phyloP scores from a whole-genome alignment of 2,329 filamentous ascomycete genomes.

The Trichoderma arundinaceum region DNA sequence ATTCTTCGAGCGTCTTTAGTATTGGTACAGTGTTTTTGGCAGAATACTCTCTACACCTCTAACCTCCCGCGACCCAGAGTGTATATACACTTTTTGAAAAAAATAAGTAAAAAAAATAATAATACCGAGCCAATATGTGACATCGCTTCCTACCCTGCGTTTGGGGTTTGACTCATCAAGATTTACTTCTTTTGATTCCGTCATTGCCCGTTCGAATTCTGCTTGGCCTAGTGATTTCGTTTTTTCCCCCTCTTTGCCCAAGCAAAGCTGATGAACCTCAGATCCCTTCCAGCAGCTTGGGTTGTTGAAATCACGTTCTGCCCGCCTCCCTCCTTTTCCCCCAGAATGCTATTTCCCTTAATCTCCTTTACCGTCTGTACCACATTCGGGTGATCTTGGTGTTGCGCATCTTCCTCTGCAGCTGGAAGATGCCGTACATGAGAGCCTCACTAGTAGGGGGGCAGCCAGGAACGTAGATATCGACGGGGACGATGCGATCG shows the following conservation, averaged over 20 bases:
- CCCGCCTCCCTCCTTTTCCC: not conserved
- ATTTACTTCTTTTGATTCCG: not conserved
- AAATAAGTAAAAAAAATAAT: conserved; percentile 2
- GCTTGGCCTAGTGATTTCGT: not conserved
- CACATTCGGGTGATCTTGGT: conserved; percentile 62
- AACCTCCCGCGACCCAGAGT: conserved; percentile 26
- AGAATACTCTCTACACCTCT: conserved; percentile 28
- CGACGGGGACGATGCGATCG: conserved; percentile 78
- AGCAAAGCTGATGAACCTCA: not conserved
- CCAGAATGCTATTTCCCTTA: not conserved
- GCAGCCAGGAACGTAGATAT: conserved; percentile 81
- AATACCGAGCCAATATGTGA: conserved; percentile 15
- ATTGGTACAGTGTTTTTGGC: conserved; percentile 29
- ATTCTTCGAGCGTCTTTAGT: not conserved
- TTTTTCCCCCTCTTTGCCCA: not conserved
- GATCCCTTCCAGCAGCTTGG: not conserved
- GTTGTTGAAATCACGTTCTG: not conserved
- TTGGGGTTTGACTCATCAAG: not conserved
- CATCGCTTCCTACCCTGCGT: not conserved
- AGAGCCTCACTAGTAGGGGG: conserved; percentile 66
- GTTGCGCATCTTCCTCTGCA: conserved; percentile 76
- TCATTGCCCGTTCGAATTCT: not conserved
- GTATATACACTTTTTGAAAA: conserved; percentile 31
- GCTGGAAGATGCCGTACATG: conserved; percentile 74
- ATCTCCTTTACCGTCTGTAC: conserved; percentile 58